Base-by-base conservation (phyloP, 352 stramenopile species). In the Lagenidium giganteum region DNA sequence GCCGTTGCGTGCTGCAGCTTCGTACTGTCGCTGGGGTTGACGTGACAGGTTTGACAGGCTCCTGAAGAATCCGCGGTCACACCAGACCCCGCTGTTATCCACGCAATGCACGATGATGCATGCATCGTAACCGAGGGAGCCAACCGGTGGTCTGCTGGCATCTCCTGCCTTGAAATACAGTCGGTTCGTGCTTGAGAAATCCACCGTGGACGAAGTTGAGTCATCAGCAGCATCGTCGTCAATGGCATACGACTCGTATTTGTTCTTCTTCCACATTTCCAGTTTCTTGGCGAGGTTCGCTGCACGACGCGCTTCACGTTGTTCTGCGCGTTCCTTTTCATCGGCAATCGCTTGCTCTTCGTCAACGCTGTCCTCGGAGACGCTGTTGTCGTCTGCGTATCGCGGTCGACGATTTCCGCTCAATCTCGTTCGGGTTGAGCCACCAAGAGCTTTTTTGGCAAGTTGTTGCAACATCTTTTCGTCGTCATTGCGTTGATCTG, bases 91-190 rank as follows among this genome's bases (percentile, higher is more conserved):
- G 37, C 74, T 87, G 9, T 66, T 90, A 32, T 90, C 72, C 23
- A 87, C 74, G 34, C 74, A 90, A 22, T 90, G 78, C n/a, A 85
- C 65, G 41, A 87, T 69, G 45, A 90, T 72, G 22, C 60, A 47
- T 5, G 56, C 50, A 3, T 32, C 56, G 1, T 33, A 51, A 2
- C 28, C 47, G 8, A 76, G 37, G 17, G 31, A 43, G 12, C 36
- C 48, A 5, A 55, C 11, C 24, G 44, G 51, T 9, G 75, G 75
- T 2, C 56, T 64, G 25, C 71, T 85, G 13, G 78, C 78, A 35
- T 87, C 74, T 5, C 74, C 78, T 9, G 75, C 58, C 5, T 67
- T 62, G 47, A 83, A 90, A 9, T 52, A 51, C 5, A 90, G 47
- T 22, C 51, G 47, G 4, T 44, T 50, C 20, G 16, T 47, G 44